Evolutionary conservation across 805 yeast genomes (phyloP).

Genomic region (Ogataea nitratoaversa): DNA sequence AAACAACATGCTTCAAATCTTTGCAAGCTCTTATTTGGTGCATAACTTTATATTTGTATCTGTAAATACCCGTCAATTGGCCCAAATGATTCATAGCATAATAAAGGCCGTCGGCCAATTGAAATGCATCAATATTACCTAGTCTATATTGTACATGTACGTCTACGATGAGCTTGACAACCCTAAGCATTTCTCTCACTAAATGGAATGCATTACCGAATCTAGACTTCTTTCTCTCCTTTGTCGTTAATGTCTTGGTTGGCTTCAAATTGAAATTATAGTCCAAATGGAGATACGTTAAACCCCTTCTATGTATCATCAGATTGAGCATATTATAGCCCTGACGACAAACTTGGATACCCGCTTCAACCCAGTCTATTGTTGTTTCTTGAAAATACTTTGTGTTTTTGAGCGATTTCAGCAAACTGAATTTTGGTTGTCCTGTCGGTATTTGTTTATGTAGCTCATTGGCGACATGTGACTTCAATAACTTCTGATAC

Average conservation of each 20-base stretch:
- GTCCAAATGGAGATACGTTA: conserved; percentile 89
- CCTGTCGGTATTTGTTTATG: conserved; percentile 44
- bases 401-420: conserved; percentile 67
- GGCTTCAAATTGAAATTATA: conserved; percentile 95
- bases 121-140: conserved; percentile 90
- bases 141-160: conserved; percentile 87
- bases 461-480: conserved; percentile 66
- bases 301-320: conserved; percentile 83
- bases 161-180: conserved; percentile 84
- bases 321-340: conserved; percentile 92
- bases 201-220: conserved; percentile 96
- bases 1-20: conserved; percentile 89
- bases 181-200: conserved; percentile 81
- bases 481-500: conserved; percentile 83
- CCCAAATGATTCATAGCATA: conserved; percentile 92
- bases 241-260: conserved; percentile 91
- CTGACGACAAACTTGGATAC: conserved; percentile 86
- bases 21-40: conserved; percentile 96
- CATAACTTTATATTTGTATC: conserved; percentile 97
- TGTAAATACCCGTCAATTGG: conserved; percentile 91
- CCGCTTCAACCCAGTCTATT: conserved; percentile 98
- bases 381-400: conserved; percentile 88
- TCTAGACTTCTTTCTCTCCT: conserved; percentile 91
- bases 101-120: conserved; percentile 90
- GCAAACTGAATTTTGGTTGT: conserved; percentile 48